Evolutionary conservation across 768 basidiomycete species (phyloP), one percentile per base, ranked within the genome.

Genomic region (Boletus rubescentipes): DNA sequence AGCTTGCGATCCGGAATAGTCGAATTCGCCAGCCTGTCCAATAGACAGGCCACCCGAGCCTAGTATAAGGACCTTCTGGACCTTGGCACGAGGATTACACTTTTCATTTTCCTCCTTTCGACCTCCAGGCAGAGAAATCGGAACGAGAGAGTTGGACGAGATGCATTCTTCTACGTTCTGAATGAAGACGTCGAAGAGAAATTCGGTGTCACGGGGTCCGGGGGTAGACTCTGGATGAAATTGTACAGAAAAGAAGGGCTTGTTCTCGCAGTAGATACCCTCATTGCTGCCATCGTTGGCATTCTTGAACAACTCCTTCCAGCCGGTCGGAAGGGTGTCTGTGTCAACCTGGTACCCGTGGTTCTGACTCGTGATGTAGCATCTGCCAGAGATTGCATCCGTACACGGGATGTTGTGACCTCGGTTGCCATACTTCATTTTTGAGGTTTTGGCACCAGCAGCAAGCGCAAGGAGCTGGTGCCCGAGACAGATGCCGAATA

Each of bases 401-500:
- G 92, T 98, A 70, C 96, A 98, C 4, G 97, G 97, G 67, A 99
- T 93, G 72, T 99, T 99, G 70, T 98, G 94, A 5, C 97, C 97
- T 59, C 97, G 92, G 67, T 99, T 99, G 36, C 97, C 97, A 70
- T 98, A 98, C 77, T 98, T 98, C 94, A 99, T 98, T 75, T 99
- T 99, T 35, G 91, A 92, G 6, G 97, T 98, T 57, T 79, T 82
- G 6, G 93, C 96, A 32, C 97, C 97, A 2, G 91, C 88, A 30
- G 97, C 97, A 56, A 98, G 83, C 8, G 95, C 94, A 63, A 99
- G 82, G 32, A 99, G 80, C 75, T 99, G 97, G 72, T 99, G 96
- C 35, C 97, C 97, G 35, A 99, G 84, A 75, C 97, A 98, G 67
- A 99, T 99, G 68, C 97, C 97, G 65, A 98, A 99, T 62, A 99